These are phyloP conservation scores for Tulasnella calospora DNA, from an alignment of 768 basidiomycete genomes.

Conservation along the genomic window DNA sequence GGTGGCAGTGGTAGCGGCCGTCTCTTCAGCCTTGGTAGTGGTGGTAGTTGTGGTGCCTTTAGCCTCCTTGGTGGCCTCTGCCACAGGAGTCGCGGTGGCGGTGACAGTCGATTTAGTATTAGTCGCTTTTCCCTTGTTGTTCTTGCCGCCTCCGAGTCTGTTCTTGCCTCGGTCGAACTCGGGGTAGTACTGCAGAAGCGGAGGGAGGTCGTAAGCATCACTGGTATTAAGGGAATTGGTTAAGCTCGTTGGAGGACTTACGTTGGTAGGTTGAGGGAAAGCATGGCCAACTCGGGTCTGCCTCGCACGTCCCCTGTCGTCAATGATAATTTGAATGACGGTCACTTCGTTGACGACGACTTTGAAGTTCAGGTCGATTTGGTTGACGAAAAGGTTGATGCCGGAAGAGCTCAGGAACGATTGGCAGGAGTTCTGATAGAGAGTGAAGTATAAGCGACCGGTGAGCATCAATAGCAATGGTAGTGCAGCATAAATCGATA, in stretches of 20 bases:
- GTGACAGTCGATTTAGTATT: not conserved
- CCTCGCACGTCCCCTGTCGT: not conserved
- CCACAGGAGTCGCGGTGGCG: not conserved
- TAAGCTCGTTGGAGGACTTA: not conserved
- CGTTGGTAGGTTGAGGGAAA: constrained; percentile 5
- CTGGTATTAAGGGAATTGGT: not conserved
- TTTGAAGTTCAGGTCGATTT: not conserved
- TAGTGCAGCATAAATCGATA: not conserved
- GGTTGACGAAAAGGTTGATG: not conserved
- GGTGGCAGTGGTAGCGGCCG: not conserved
- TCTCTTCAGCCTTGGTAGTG: not conserved
- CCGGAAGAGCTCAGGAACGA: not conserved
- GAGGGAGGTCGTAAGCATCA: not conserved
- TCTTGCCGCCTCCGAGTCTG: not conserved
- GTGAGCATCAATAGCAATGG: not conserved
- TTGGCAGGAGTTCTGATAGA: not conserved
- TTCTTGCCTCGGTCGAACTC: not conserved
- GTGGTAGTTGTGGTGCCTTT: not conserved
- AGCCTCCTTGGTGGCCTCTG: not conserved
- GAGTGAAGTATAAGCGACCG: not conserved
- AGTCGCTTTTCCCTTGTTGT: not conserved
- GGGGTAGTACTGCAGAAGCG: not conserved
- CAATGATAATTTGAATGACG: not conserved
- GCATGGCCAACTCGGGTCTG: not conserved
- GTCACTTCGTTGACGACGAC: not conserved